These are phyloP conservation scores for Diaporthe citrichinensis DNA, from an alignment of 2,329 filamentous ascomycete genomes.

Conservation along the genomic window DNA sequence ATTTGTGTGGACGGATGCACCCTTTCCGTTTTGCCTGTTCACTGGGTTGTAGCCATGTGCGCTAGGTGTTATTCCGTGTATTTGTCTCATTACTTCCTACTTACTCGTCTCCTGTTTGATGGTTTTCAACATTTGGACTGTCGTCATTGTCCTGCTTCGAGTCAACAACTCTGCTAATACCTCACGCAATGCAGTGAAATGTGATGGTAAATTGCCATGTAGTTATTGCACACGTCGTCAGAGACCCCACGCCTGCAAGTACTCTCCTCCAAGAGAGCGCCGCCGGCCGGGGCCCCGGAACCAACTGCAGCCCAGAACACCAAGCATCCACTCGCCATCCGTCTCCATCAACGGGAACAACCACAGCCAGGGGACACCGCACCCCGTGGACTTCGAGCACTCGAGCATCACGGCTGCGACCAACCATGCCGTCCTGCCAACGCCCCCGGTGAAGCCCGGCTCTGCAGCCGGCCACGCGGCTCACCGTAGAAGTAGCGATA, in stretches of 20 bases:
- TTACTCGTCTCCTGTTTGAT: neutral
- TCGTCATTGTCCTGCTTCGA: neutral
- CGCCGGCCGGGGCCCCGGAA: conserved; percentile 43
- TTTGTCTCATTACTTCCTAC: neutral
- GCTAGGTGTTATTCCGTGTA: neutral
- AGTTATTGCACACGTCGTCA: conserved; percentile 62
- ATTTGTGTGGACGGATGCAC: neutral
- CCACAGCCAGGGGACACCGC: conserved; percentile 21
- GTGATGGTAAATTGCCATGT: conserved; percentile 68
- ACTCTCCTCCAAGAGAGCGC: conserved; percentile 61
- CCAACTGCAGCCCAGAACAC: conserved; percentile 43
- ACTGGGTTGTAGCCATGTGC: neutral
- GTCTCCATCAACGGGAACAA: conserved; percentile 34
- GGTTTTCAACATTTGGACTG: neutral
- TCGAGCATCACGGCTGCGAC: conserved; percentile 32
- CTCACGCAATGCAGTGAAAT: conserved; percentile 56
- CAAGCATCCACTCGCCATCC: conserved; percentile 40
- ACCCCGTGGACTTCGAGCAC: conserved; percentile 19
- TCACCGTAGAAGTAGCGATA: conserved; percentile 51
- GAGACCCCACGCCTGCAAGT: conserved; percentile 60
- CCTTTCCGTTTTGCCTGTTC: neutral
- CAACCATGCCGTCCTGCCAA: conserved; percentile 2
- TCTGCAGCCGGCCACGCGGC: conserved; percentile 12
- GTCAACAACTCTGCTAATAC: neutral
- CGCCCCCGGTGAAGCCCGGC: conserved; percentile 11